Percentiles rank a stretch among this genome's conserved stretches.
phyloP scores from a whole-genome alignment of 805 yeast species.

The Teunomyces kruisii region DNA sequence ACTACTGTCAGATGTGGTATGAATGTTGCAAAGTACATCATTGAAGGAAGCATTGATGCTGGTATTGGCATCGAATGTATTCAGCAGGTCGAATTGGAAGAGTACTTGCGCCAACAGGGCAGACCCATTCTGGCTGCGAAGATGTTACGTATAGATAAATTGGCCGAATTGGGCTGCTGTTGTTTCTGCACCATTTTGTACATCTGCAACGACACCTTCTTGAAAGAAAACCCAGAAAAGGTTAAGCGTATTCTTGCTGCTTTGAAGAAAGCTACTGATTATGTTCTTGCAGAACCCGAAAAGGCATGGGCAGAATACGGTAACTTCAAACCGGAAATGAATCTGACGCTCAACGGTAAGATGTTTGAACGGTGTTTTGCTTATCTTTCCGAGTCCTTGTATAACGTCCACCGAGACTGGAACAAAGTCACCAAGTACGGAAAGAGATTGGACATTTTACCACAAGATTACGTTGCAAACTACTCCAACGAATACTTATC shows the following conservation, averaged over 20 bases:
- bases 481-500: slow-evolving; percentile 50
- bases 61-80: slow-evolving; percentile 61
- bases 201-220: slow-evolving; percentile 52
- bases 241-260: slow-evolving; percentile 47
- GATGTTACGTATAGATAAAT: slow-evolving; percentile 55
- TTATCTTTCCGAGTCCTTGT: slow-evolving; percentile 51
- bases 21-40: slow-evolving; percentile 57
- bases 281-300: slow-evolving; percentile 42
- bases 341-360: slow-evolving; percentile 39
- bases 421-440: slow-evolving; percentile 55
- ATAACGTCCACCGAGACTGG: slow-evolving; percentile 59
- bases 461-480: slow-evolving; percentile 48
- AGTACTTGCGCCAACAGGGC: slow-evolving; percentile 43
- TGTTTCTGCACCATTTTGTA: slow-evolving; percentile 58
- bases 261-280: slow-evolving; percentile 52
- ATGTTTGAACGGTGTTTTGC: slow-evolving; percentile 56
- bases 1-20: slow-evolving; percentile 60
- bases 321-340: slow-evolving; percentile 50
- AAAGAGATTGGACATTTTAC: slow-evolving; percentile 52
- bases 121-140: slow-evolving; percentile 47
- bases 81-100: slow-evolving; percentile 59
- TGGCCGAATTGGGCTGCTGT: slow-evolving; percentile 59
- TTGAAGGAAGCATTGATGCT: slow-evolving; percentile 56
- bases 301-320: slow-evolving; percentile 47
- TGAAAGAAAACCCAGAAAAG: slow-evolving; percentile 47